Conservation (phyloP, 208 protist species). For the Acanthamoeba triangularis region DNA sequence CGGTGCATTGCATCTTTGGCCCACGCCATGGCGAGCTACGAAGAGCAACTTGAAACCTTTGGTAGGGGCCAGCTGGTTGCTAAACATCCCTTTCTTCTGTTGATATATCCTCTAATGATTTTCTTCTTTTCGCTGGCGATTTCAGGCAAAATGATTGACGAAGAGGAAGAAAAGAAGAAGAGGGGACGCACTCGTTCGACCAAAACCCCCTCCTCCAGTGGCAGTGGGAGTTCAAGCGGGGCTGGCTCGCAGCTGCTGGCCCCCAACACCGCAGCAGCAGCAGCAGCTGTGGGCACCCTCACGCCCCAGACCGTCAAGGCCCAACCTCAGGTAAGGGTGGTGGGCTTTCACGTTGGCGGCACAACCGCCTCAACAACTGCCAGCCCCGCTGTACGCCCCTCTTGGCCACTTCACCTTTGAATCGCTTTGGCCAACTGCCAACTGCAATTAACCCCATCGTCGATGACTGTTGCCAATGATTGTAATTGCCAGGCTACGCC, state of each 20-base stretch:
- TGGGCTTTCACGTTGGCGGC: slow-evolving; percentile 13
- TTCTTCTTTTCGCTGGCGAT: background rate
- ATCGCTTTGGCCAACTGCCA: no score
- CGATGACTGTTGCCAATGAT: background rate
- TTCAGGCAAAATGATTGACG: slow-evolving; percentile 56
- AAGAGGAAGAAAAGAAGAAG: slow-evolving; percentile 56
- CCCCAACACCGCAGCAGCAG: no score
- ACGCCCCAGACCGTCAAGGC: slow-evolving; percentile 40
- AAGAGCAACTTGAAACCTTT: slow-evolving; percentile 57
- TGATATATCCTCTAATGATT: no score
- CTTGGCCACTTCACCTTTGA: no score
- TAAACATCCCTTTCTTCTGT: background rate
- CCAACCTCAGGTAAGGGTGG: slow-evolving; percentile 7
- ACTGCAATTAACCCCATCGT: background rate
- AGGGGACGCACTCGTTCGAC: background rate
- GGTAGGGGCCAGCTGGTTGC: background rate
- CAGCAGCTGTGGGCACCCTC: background rate
- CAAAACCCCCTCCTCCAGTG: background rate
- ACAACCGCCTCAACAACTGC: background rate
- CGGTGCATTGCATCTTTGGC: background rate
- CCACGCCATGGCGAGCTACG: slow-evolving; percentile 53
- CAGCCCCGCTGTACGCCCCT: background rate
- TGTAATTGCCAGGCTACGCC: background rate
- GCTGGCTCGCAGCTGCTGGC: background rate
- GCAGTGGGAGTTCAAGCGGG: background rate